Evolutionary conservation across 1,284 basidiomycete genomes (phyloP).

Genomic region (Termitomyces sp.): DNA sequence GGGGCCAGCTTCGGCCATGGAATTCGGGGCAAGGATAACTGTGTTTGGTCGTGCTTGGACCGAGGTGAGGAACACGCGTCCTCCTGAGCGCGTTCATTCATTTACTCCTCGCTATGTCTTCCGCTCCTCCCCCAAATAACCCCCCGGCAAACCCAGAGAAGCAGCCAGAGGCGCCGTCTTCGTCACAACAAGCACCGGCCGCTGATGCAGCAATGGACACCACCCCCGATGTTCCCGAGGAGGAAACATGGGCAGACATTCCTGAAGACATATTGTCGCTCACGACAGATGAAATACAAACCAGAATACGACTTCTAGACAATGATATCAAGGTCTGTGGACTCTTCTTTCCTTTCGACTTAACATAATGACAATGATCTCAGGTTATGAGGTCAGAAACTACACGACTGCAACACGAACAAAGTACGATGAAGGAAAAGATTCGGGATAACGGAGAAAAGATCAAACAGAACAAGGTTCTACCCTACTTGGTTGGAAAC

Average conservation of each 20-base stretch:
- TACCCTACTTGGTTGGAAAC: constrained; percentile 97
- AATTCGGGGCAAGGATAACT: constrained; percentile 11
- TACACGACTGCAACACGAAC: constrained; percentile 88
- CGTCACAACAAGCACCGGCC: constrained; percentile 30
- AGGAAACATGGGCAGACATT: constrained; percentile 80
- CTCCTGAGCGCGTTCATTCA: constrained; percentile 22
- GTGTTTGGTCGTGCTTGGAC: constrained; percentile 34
- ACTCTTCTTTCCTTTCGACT: background rate
- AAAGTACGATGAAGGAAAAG: constrained; percentile 95
- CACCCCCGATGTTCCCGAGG: constrained; percentile 59
- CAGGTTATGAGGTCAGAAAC: constrained; percentile 96
- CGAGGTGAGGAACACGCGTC: constrained; percentile 31
- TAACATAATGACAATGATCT: background rate
- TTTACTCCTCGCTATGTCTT: constrained; percentile 48
- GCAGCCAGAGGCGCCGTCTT: constrained; percentile 37
- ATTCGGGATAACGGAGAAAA: constrained; percentile 98
- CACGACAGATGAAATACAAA: constrained; percentile 78
- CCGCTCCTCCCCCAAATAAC: constrained; percentile 53
- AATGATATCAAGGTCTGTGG: constrained; percentile 83
- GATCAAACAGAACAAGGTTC: constrained; percentile 99
- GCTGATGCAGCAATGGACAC: constrained; percentile 63
- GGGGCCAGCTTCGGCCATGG: constrained; percentile 33
- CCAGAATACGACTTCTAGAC: constrained; percentile 85
- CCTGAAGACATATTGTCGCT: constrained; percentile 74
- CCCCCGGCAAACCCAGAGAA: constrained; percentile 51